Evolutionary conservation across 2,329 filamentous ascomycete genomes (phyloP).

Genomic region (Aspergillus candidus): DNA sequence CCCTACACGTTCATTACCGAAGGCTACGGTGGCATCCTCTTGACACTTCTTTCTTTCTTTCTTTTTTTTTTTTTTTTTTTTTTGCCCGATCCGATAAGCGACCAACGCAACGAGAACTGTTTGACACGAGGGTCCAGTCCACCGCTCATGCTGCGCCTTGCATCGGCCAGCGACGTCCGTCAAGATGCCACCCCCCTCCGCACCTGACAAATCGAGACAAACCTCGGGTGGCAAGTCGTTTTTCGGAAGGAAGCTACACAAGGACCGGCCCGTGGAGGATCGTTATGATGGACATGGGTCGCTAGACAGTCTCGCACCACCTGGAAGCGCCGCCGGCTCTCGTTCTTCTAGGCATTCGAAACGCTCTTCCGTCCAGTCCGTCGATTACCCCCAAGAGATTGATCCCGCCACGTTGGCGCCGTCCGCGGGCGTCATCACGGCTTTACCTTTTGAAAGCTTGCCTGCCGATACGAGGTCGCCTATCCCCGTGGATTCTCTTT

Average conservation of each 20-base stretch:
- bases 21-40: background rate
- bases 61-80: too few species aligned
- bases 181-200: conserved; percentile 49
- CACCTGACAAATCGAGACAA: conserved; percentile 73
- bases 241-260: conserved; percentile 73
- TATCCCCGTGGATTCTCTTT: conserved; percentile 66
- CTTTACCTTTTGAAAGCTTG: conserved; percentile 77
- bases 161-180: conserved; percentile 26
- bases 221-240: conserved; percentile 76
- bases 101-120: too few species aligned
- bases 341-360: conserved; percentile 67
- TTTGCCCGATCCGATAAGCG: too few species aligned
- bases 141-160: conserved; percentile 32
- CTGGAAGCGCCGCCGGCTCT: conserved; percentile 57
- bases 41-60: background rate
- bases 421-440: conserved; percentile 76
- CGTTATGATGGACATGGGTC: conserved; percentile 55
- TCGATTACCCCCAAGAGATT: conserved; percentile 61
- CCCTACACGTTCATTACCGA: too few species aligned
- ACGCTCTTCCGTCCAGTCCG: conserved; percentile 64
- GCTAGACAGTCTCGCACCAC: conserved; percentile 55
- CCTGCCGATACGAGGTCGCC: conserved; percentile 61
- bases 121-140: background rate
- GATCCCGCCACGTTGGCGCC: conserved; percentile 60
- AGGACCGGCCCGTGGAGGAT: conserved; percentile 67